Conservation (phyloP, 768 basidiomycete genomes). For the Boletus vinaceobasis region DNA sequence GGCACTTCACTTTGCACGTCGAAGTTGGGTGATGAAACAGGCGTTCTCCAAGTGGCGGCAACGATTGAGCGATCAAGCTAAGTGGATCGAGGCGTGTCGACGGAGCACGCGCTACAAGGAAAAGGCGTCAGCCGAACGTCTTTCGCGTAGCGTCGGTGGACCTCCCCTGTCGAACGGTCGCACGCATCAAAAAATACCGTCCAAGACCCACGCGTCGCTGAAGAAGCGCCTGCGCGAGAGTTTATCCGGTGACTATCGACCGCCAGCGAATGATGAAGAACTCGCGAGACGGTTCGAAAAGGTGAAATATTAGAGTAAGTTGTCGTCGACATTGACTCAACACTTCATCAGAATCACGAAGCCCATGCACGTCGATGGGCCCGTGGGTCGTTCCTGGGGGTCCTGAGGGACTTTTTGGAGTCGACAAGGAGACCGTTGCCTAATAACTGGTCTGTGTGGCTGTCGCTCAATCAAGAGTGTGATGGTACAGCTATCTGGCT, state of each 20-base stretch:
- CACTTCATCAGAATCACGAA: conserved; percentile 56
- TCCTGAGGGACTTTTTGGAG: conserved; percentile 35
- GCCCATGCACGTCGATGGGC: conserved; percentile 75
- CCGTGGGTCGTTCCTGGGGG: conserved; percentile 59
- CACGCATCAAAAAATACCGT: conserved; percentile 8
- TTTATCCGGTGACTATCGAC: conserved; percentile 42
- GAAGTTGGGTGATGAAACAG: conserved; percentile 38
- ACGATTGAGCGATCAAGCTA: conserved; percentile 41
- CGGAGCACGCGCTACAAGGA: conserved; percentile 60
- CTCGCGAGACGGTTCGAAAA: conserved; percentile 64
- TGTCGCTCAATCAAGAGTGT: conserved; percentile 70
- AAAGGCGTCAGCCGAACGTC: conserved; percentile 39
- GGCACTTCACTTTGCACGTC: conserved; percentile 42
- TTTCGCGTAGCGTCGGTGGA: conserved; percentile 25
- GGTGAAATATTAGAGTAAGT: conserved; percentile 36
- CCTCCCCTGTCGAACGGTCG: conserved; percentile 23
- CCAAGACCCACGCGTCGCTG: conserved; percentile 20
- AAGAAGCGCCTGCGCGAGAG: conserved; percentile 35
- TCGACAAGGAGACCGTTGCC: conserved; percentile 31
- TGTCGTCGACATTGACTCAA: conserved; percentile 1
- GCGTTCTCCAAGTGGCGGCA: conserved; percentile 47
- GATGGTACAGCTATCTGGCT: conserved; percentile 81
- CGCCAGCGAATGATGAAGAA: conserved; percentile 60
- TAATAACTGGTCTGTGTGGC: conserved; percentile 60
- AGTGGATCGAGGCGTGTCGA: conserved; percentile 60